Evolutionary conservation across 306 rosid genomes (phyloP).

Genomic region (Cicer judaicum): DNA sequence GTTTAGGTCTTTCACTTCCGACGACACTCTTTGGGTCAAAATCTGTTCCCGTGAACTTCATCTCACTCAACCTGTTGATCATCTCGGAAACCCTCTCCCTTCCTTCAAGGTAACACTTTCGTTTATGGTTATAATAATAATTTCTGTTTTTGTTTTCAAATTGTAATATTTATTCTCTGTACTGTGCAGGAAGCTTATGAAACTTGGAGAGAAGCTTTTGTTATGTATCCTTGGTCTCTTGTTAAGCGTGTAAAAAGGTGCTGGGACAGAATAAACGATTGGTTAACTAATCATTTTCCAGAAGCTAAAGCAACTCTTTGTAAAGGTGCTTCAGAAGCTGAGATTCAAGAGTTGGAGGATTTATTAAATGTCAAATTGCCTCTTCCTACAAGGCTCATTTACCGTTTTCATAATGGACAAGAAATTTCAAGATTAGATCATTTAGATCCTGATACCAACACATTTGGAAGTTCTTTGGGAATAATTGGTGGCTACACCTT

Average conservation of each 20-base stretch:
- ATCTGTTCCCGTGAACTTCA: constrained; percentile 64
- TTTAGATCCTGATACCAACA: constrained; percentile 27
- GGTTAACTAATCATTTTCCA: constrained; percentile 65
- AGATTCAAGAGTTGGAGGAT: constrained; percentile 64
- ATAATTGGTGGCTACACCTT: constrained; percentile 86
- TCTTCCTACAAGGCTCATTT: constrained; percentile 78
- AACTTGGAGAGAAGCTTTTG: constrained; percentile 72
- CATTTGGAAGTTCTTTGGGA: constrained; percentile 61
- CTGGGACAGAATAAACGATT: constrained; percentile 65
- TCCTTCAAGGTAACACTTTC: constrained; percentile 67
- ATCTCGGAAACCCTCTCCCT: constrained; percentile 59
- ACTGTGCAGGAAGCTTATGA: constrained; percentile 62
- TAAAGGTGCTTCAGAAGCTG: constrained; percentile 76
- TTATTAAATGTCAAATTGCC: constrained; percentile 72
- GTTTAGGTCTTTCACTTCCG: constrained; percentile 64
- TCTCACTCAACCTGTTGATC: constrained; percentile 63
- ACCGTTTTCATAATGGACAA: constrained; percentile 87
- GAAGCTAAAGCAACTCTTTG: constrained; percentile 74
- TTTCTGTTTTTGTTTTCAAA: background rate
- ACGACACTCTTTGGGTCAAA: constrained; percentile 68
- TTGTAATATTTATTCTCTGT: background rate
- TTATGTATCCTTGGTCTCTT: constrained; percentile 87
- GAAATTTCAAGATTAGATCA: constrained; percentile 46
- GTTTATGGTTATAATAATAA: background rate
- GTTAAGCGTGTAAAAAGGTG: constrained; percentile 80